A percentile compares a stretch with the other conserved stretches of the same genome.
Conservation (phyloP, 164 flowering plant species). For the Tetrastigma voinierianum region DNA sequence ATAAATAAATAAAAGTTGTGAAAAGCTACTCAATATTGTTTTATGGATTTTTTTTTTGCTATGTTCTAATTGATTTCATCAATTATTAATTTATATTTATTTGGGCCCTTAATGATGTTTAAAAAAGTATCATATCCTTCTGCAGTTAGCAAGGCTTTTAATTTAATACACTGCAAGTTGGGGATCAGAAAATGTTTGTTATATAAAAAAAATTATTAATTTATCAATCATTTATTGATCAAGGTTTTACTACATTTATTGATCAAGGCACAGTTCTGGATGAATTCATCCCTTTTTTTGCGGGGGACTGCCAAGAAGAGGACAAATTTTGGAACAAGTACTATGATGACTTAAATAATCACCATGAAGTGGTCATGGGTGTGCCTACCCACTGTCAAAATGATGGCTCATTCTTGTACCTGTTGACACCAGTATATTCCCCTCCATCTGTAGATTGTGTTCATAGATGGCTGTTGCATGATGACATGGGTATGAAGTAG, state of each 20-base stretch:
- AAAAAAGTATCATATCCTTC: no score
- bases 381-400: slow-evolving; percentile 62
- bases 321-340: slow-evolving; percentile 14
- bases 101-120: no score
- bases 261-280: slow-evolving; percentile 26
- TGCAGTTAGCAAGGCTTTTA: no score
- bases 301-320: slow-evolving; percentile 18
- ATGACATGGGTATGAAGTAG: slow-evolving; percentile 33
- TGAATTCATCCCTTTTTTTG: slow-evolving; percentile 42
- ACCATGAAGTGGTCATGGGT: slow-evolving; percentile 39
- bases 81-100: no score
- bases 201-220: no score
- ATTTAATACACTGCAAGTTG: no score
- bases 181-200: no score
- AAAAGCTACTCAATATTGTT: no score
- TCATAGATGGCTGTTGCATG: slow-evolving; percentile 44
- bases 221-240: not conserved
- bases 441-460: slow-evolving; percentile 81
- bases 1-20: no score
- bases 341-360: slow-evolving; percentile 12
- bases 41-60: no score
- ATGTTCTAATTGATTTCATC: no score
- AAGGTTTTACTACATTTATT: no score
- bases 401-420: slow-evolving; percentile 73
- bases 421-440: slow-evolving; percentile 61